phyloP scores from a whole-genome alignment of 2,329 filamentous ascomycete species.

The Aspergillus caelatus region DNA sequence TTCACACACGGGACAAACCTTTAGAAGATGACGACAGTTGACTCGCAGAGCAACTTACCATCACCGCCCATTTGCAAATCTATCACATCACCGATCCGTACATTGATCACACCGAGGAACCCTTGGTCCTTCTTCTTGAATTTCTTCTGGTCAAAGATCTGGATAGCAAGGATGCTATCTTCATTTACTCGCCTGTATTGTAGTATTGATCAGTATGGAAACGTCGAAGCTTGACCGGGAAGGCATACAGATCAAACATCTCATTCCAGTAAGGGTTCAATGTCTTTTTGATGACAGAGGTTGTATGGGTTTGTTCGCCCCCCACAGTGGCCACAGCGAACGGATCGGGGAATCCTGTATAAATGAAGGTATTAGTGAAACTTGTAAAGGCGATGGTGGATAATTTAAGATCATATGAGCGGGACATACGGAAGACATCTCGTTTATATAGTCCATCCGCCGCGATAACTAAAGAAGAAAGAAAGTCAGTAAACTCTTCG shows the following conservation, averaged over 20 bases:
- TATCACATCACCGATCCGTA: slow-evolving; percentile 91
- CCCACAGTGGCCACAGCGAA: slow-evolving; percentile 97
- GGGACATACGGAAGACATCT: slow-evolving; percentile 91
- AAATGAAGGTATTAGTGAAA: slow-evolving; percentile 15
- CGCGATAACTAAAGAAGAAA: slow-evolving; percentile 76
- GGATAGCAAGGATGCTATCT: slow-evolving; percentile 93
- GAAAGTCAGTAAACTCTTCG: neutral
- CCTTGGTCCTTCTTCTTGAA: slow-evolving; percentile 99
- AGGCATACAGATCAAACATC: slow-evolving; percentile 86
- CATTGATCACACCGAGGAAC: slow-evolving; percentile 96
- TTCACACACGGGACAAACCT: neutral
- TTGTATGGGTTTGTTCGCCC: slow-evolving; percentile 98
- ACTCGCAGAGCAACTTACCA: slow-evolving; percentile 61
- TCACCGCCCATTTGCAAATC: slow-evolving; percentile 87
- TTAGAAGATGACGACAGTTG: neutral
- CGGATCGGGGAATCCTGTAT: slow-evolving; percentile 88
- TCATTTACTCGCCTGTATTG: slow-evolving; percentile 77
- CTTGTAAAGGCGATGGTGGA: slow-evolving; percentile 4
- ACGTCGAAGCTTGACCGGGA: neutral
- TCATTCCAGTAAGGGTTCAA: slow-evolving; percentile 99
- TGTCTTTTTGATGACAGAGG: slow-evolving; percentile 93
- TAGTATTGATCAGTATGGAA: slow-evolving; percentile 19
- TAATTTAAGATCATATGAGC: slow-evolving; percentile 1
- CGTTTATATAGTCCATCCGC: slow-evolving; percentile 98
- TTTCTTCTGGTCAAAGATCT: slow-evolving; percentile 99